Evolutionary conservation across 2,329 filamentous ascomycete genomes (phyloP), one percentile per base, ranked within the genome.

Genomic region (Periglandula ipomoeae): DNA sequence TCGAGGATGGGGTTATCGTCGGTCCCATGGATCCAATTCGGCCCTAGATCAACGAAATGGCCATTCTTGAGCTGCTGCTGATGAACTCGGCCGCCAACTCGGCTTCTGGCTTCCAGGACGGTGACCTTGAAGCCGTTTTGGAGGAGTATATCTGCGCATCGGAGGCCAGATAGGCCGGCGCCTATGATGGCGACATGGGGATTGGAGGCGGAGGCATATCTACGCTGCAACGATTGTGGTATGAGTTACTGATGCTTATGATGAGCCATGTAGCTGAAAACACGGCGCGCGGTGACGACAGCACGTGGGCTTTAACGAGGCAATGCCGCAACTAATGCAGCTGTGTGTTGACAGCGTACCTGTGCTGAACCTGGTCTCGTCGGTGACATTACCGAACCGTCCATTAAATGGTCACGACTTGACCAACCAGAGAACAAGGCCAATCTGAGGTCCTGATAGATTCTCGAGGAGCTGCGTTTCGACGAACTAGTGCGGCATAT

Each of bases 21-120:
- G 5, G 82, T 87, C 30, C 85, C 85, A 52, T 89, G 85, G 46
- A 89, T 87, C 85, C 85, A 89, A 57, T 89, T 89, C n/a, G 85
- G 82, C 0, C 85, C 85, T 27, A 77, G 63, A 54, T 82, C 78
- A n/a, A 79, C 71, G 7, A 71, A 55, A 26, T 69, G 65, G 0
- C 73, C 73, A 35, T 74, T 75, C 11, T 67, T 64, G 3, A 81
- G 66, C 20, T 59, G 62, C 45, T 70, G 64, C 56, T 81, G 78
- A 48, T 72, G 66, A 26, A 86, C 70, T 27, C 85, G 75, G 1
- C 85, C 85, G 10, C 85, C 85, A 35, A 88, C 60, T 6, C 85
- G 74, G 58, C 82, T 65, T 15, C 85, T 73, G 8, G 78, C 85
- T 61, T 89, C 85, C 17, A 88, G 67, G 11, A 89, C 70, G 0